phyloP scores from a whole-genome alignment of 805 yeast species.

The Jamesozyma spencerorum region DNA sequence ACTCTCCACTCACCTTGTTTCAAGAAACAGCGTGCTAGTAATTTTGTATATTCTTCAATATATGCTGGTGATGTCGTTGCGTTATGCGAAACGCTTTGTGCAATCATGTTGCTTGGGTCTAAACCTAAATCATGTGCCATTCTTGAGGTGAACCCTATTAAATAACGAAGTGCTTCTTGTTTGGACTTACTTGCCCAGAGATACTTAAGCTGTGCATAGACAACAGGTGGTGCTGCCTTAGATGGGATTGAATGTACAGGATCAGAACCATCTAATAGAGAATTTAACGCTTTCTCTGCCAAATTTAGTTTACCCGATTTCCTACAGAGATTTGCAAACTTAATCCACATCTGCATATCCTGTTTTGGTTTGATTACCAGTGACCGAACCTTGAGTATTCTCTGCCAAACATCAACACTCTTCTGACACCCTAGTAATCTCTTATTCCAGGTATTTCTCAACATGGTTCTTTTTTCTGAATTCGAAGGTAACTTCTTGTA shows the following conservation, averaged over 20 bases:
- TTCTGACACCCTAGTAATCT: constrained; percentile 85
- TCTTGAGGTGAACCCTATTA: constrained; percentile 82
- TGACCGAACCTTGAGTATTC: constrained; percentile 85
- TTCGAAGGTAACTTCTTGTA: constrained; percentile 77
- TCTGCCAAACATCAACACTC: constrained; percentile 94
- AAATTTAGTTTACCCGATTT: constrained; percentile 82
- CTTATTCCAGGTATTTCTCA: constrained; percentile 87
- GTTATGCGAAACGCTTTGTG: constrained; percentile 74
- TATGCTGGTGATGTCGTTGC: constrained; percentile 40
- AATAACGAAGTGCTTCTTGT: constrained; percentile 71
- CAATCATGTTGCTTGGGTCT: constrained; percentile 74
- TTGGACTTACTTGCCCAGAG: constrained; percentile 93
- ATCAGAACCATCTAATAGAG: constrained; percentile 51
- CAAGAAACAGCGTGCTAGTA: constrained; percentile 84
- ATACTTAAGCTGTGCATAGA: constrained; percentile 88
- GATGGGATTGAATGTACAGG: constrained; percentile 42
- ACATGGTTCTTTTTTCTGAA: constrained; percentile 63
- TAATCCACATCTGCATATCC: constrained; percentile 96
- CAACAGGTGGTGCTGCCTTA: constrained; percentile 89
- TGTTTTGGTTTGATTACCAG: constrained; percentile 90
- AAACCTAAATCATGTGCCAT: constrained; percentile 82
- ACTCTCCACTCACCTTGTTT: constrained; percentile 98
- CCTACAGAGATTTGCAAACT: constrained; percentile 88
- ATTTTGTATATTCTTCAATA: constrained; percentile 70
- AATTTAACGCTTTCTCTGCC: constrained; percentile 82